Evolutionary conservation across 805 yeast genomes (phyloP), one percentile per base, ranked within the genome.

Genomic region (Yarrowia porcina): DNA sequence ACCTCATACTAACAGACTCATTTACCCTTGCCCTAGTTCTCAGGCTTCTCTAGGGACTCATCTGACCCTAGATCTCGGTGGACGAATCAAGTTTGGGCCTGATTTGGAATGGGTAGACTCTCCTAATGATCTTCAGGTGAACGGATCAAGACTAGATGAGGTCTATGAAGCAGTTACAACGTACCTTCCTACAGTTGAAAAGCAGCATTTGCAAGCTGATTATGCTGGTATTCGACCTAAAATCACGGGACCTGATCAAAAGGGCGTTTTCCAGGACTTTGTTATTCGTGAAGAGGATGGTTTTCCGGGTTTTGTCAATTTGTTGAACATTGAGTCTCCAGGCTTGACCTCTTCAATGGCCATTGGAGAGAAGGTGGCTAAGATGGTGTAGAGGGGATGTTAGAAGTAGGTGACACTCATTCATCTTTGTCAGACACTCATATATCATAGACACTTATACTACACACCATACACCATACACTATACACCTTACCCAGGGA

Each of bases 201-300:
- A 71, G 3, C 75, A 73, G 0, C 84, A 83, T 33, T 71, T 91
- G 49, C 80, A 76, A 39, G 87, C 94, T 0, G 81, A 87, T 18
- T 90, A 90, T 71, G 75, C 88, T 9, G 97, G 97, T 0, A 89
- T 91, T 25, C 76, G 97, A 66, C 97, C 97, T 1, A 91, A 91
- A 70, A 69, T 90, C 17, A 68, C 76, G 0, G 82, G 82, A 0
- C 78, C 80, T 3, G 80, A 75, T 4, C 69, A 70, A 9, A 70
- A 73, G 23, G 59, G 59, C 2, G 72, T 71, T 41, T 88, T 89
- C 73, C 83, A 84, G 45, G 97, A 92, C 70, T 91, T 90, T 71
- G 75, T 84, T 21, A 88, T 91, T 32, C 74, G 83, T 61, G 83
- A 87, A 69, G 94, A 89, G 67, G 81, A 79, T 0, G 91, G 86